Base-by-base conservation (phyloP, 2,329 filamentous ascomycete genomes). In the Neonectria neomacrospora region DNA sequence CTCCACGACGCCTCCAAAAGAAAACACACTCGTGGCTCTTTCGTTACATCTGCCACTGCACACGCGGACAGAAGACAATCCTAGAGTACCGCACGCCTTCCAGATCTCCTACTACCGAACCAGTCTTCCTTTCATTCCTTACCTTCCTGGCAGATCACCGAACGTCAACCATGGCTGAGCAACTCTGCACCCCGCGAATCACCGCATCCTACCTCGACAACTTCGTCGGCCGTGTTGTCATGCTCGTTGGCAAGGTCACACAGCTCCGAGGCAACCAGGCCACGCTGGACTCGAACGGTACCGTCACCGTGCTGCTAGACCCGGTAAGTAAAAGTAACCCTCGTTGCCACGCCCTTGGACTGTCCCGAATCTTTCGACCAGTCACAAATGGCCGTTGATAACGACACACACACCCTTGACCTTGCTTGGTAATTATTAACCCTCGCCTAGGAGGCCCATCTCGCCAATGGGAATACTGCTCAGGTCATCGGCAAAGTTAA, bases 401-500 rank as follows among this genome's bases (percentile, higher is more conserved):
- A 8, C 3, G 34, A n/a, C 34, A 26, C 14, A 14, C 32, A 5
- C 32, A 34, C 32, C n/a, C n/a, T 41, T 41, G 26, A 44, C 26
- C 7, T 5, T 22, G 30, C 23, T 11, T 22, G 12, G 11, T 39
- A 26, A 54, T 42, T 18, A 9, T 60, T 73, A 10, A 69, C 65
- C 32, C 41, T 57, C n/a, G 37, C 16, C 3, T 58, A 94, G 91
- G 91, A 94, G 63, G 82, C 87, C 1, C 91, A 93, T 71, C 86
- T 94, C 22, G 82, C 85, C 23, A 83, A 88, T 54, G 89, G 90
- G 53, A 90, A 92, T 74, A 89, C 86, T 9, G 90, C 89, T 10
- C 92, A 96, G 74, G 80, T 96, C 67, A 91, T 95, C 65, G 92
- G 92, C 68, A 94, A 93, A 77, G 91, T 96, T 50, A 90, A 91